phyloP scores from a whole-genome alignment of 345 rosid genomes.

The Lepidium sativum region DNA sequence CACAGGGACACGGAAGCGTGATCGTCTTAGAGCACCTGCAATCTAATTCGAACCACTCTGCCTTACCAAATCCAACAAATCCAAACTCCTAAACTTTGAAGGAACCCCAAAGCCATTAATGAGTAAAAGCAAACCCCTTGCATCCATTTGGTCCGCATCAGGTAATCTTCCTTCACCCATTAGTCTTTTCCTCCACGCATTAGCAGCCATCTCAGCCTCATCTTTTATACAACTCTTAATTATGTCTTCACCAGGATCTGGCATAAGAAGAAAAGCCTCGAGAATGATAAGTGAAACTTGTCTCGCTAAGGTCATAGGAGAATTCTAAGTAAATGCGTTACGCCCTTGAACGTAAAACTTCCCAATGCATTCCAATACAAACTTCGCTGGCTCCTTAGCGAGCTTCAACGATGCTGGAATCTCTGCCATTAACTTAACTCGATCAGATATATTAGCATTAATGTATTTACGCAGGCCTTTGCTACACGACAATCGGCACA shows the following conservation, averaged over 20 bases:
- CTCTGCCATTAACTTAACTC: slow-evolving; percentile 37
- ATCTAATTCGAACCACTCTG: slow-evolving; percentile 36
- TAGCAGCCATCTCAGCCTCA: slow-evolving; percentile 45
- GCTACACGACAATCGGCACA: slow-evolving; percentile 41
- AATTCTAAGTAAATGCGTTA: slow-evolving; percentile 39
- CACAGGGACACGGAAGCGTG: slow-evolving; percentile 34
- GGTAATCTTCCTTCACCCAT: slow-evolving; percentile 50
- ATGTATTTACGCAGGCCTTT: slow-evolving; percentile 49
- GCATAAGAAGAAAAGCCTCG: slow-evolving; percentile 44
- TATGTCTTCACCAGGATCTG: slow-evolving; percentile 6
- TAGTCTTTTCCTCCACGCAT: slow-evolving; percentile 63
- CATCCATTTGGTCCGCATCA: slow-evolving; percentile 43
- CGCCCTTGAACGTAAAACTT: slow-evolving; percentile 52
- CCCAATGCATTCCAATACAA: slow-evolving; percentile 67
- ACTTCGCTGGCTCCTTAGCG: slow-evolving; percentile 50
- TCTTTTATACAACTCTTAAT: slow-evolving; percentile 18
- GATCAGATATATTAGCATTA: slow-evolving; percentile 25
- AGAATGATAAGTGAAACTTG: slow-evolving; percentile 45
- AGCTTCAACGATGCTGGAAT: slow-evolving; percentile 44
- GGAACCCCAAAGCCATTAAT: slow-evolving; percentile 68
- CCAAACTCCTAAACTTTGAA: slow-evolving; percentile 30
- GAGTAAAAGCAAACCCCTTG: slow-evolving; percentile 62
- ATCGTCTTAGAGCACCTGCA: slow-evolving; percentile 33
- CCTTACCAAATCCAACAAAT: slow-evolving; percentile 50
- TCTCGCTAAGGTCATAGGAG: slow-evolving; percentile 43